Evolutionary conservation across 306 rosid genomes (phyloP).

Genomic region (Pterocarpus santalinus): DNA sequence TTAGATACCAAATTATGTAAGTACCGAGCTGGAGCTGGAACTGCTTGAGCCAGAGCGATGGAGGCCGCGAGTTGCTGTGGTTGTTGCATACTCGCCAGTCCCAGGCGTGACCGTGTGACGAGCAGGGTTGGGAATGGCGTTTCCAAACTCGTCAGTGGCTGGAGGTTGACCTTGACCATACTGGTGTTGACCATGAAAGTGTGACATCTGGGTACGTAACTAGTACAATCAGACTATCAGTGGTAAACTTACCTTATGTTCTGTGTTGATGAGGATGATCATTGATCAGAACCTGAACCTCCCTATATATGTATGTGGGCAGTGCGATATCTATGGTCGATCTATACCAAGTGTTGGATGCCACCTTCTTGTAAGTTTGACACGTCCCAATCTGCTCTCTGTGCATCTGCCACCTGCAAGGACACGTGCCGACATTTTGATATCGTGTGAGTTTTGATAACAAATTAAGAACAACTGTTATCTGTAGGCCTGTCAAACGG

Average conservation of each 20-base stretch:
- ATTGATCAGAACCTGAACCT: too few relatives aligned
- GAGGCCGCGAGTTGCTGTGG: constrained; percentile 12
- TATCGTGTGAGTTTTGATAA: not conserved
- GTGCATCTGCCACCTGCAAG: not conserved
- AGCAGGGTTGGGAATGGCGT: not conserved
- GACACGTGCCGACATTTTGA: not conserved
- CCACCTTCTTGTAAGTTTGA: not conserved
- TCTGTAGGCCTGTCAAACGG: too few relatives aligned
- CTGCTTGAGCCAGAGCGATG: constrained; percentile 63
- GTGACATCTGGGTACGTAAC: not conserved
- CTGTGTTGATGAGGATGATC: not conserved
- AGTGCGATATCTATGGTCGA: not conserved
- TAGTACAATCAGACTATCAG: not conserved
- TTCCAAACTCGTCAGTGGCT: constrained; percentile 29
- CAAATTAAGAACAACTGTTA: not conserved
- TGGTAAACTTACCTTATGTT: not conserved
- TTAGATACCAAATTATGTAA: not conserved
- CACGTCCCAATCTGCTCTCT: not conserved
- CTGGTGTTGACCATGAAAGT: not conserved
- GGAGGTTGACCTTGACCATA: not conserved
- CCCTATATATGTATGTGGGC: not conserved
- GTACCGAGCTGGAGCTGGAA: constrained; percentile 57
- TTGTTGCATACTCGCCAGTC: not conserved
- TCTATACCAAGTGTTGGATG: not conserved
- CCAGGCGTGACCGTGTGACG: not conserved